Conservation (phyloP, 2,329 filamentous ascomycete genomes). For the Blastomyces parvus region DNA sequence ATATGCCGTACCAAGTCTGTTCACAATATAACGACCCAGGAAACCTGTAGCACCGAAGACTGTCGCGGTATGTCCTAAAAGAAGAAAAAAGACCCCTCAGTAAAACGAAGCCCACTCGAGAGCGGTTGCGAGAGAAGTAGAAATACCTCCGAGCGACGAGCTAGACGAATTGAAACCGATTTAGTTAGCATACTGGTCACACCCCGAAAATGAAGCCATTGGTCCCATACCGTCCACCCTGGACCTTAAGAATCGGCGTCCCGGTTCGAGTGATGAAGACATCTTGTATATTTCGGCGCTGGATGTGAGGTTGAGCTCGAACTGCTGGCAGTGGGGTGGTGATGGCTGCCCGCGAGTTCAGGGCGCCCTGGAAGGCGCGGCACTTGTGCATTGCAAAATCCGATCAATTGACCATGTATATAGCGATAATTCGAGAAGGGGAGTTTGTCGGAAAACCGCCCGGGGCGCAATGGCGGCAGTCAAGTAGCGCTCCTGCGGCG, state of each 20-base stretch:
- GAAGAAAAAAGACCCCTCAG: slow-evolving; percentile 22
- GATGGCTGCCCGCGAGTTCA: slow-evolving; percentile 29
- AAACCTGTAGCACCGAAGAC: slow-evolving; percentile 97
- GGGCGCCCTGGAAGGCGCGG: slow-evolving; percentile 34
- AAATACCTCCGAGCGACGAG: slow-evolving; percentile 73
- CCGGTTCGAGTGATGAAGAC: slow-evolving; percentile 89
- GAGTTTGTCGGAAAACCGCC: slow-evolving; percentile 10
- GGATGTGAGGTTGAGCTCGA: slow-evolving; percentile 32
- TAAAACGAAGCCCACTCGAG: slow-evolving; percentile 16
- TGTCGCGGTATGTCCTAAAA: slow-evolving; percentile 79
- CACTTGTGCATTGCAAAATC: slow-evolving; percentile 38
- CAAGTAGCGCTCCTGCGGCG: slow-evolving; percentile 1
- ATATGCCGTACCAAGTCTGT: slow-evolving; percentile 62
- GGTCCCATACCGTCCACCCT: slow-evolving; percentile 71
- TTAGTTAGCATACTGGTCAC: slow-evolving; percentile 18
- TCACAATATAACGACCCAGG: slow-evolving; percentile 93
- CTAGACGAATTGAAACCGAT: slow-evolving; percentile 36
- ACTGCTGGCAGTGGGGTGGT: slow-evolving; percentile 24
- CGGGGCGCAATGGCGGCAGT: slow-evolving; percentile 1
- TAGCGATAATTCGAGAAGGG: slow-evolving; percentile 22
- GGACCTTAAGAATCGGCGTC: slow-evolving; percentile 81
- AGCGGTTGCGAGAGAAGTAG: slow-evolving; percentile 25
- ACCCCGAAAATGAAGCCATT: slow-evolving; percentile 11
- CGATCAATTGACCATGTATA: slow-evolving; percentile 17
- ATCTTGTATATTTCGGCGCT: slow-evolving; percentile 57